Evolutionary conservation across 805 yeast species (phyloP).

Genomic region (Wickerhamia fluorescens): DNA sequence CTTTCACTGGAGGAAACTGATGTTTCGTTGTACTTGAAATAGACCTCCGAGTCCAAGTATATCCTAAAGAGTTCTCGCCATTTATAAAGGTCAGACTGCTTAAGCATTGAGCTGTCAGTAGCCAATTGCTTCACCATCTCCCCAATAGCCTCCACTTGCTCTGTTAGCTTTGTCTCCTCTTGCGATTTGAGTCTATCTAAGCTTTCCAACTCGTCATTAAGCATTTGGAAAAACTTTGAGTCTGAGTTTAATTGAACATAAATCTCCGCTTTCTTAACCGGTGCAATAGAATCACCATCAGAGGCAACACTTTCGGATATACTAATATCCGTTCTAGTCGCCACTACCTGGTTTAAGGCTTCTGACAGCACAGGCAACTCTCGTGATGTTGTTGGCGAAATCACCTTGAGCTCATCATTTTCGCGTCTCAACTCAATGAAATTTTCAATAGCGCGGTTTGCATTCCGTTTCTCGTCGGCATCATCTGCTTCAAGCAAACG

Average conservation of each 20-base stretch:
- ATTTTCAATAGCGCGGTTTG: conserved; percentile 4
- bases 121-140: conserved; percentile 30
- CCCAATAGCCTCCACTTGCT: conserved; percentile 38
- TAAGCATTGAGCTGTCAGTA: conserved; percentile 7
- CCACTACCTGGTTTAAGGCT: conserved; percentile 2
- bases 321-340: neutral
- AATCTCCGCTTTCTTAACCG: conserved; percentile 23
- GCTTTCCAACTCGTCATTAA: conserved; percentile 45
- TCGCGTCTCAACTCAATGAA: conserved; percentile 24
- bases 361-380: conserved; percentile 1
- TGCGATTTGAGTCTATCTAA: conserved; percentile 37
- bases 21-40: conserved; percentile 46
- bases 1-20: conserved; percentile 36
- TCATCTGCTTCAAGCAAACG: conserved; percentile 16
- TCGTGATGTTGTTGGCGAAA: conserved; percentile 17
- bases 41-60: conserved; percentile 62
- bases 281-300: conserved; percentile 1
- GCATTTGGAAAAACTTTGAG: conserved; percentile 50
- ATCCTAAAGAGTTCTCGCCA: conserved; percentile 66
- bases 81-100: conserved; percentile 47
- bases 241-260: conserved; percentile 47
- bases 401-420: conserved; percentile 18
- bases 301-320: neutral
- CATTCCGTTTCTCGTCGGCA: conserved; percentile 9
- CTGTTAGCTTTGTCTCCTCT: conserved; percentile 38